Percentiles rank a stretch among this genome's conserved stretches.
phyloP scores from a whole-genome alignment of 257 asterid genomes.

The Solanum chaucha region DNA sequence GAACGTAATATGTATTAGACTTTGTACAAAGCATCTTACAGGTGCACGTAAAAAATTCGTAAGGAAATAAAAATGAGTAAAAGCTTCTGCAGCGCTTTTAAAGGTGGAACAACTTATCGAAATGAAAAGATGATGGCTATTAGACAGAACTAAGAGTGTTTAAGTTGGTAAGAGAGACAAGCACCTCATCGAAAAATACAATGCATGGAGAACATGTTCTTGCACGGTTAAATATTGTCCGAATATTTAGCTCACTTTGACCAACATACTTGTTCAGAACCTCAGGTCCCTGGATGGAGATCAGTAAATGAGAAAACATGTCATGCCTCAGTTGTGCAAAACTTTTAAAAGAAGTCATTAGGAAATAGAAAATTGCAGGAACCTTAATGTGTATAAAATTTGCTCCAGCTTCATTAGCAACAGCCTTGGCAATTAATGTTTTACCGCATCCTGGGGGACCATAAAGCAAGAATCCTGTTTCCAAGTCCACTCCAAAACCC shows the following conservation, averaged over 20 bases:
- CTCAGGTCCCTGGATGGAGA: conserved; percentile 67
- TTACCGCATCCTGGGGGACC: conserved; percentile 38
- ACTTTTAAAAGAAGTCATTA: not conserved
- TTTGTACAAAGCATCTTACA: too few relatives aligned
- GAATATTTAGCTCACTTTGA: conserved; percentile 75
- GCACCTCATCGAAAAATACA: conserved; percentile 72
- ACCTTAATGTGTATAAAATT: conserved; percentile 88
- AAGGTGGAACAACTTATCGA: too few relatives aligned
- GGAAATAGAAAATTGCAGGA: conserved; percentile 1
- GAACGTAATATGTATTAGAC: too few relatives aligned
- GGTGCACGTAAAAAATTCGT: too few relatives aligned
- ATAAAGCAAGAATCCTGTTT: too few relatives aligned
- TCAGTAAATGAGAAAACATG: not conserved
- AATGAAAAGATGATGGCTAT: too few relatives aligned
- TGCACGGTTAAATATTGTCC: conserved; percentile 75
- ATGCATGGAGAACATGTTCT: conserved; percentile 85
- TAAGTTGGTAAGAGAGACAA: too few relatives aligned
- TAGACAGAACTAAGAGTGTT: too few relatives aligned
- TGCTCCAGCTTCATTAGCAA: conserved; percentile 86
- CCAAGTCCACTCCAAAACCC: too few relatives aligned
- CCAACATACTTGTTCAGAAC: conserved; percentile 78
- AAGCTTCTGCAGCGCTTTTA: too few relatives aligned
- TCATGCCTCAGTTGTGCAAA: not conserved
- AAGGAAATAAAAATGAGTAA: too few relatives aligned
- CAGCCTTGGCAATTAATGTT: conserved; percentile 92